These are phyloP conservation scores for Spirogloea muscicola DNA, from an alignment of 139 green algal species.

Conservation along the genomic window DNA sequence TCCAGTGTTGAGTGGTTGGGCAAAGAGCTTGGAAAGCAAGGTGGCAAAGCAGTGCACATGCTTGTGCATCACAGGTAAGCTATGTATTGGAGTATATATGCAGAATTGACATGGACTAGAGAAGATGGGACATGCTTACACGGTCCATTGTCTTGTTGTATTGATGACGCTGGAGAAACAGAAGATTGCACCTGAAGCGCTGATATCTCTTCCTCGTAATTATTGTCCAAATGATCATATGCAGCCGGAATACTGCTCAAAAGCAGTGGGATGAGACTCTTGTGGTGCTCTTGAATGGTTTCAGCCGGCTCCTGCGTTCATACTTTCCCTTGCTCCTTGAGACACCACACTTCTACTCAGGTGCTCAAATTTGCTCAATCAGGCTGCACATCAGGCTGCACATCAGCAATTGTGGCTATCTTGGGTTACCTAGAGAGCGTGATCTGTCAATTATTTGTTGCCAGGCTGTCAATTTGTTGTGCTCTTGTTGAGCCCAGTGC, in stretches of 20 bases:
- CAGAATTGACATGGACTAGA: too few relatives aligned
- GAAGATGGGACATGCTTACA: too few relatives aligned
- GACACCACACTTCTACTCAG: slow-evolving; percentile 57
- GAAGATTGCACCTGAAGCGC: too few relatives aligned
- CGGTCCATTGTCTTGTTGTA: too few relatives aligned
- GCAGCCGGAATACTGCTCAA: slow-evolving; percentile 80
- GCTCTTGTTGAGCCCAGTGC: too few relatives aligned
- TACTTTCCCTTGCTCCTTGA: slow-evolving; percentile 67
- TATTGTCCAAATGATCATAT: too few relatives aligned
- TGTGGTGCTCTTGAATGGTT: slow-evolving; percentile 72
- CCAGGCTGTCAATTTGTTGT: too few relatives aligned
- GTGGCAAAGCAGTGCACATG: slow-evolving; percentile 68
- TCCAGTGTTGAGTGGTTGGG: slow-evolving; percentile 40
- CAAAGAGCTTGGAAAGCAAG: slow-evolving; percentile 67
- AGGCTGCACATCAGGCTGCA: neutral
- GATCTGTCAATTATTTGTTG: too few relatives aligned
- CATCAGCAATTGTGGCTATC: neutral
- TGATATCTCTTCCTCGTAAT: neutral
- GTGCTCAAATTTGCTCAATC: slow-evolving; percentile 6
- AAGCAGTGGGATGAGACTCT: slow-evolving; percentile 96
- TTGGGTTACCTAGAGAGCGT: neutral
- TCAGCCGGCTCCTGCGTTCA: slow-evolving; percentile 71
- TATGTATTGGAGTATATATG: too few relatives aligned
- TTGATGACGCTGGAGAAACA: too few relatives aligned
- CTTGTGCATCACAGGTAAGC: slow-evolving; percentile 80